Percentiles rank a stretch among this genome's conserved stretches.
These are phyloP conservation scores for Oryza glaberrima DNA, from an alignment of 176 grass and related monocot species.

Conservation along the genomic window DNA sequence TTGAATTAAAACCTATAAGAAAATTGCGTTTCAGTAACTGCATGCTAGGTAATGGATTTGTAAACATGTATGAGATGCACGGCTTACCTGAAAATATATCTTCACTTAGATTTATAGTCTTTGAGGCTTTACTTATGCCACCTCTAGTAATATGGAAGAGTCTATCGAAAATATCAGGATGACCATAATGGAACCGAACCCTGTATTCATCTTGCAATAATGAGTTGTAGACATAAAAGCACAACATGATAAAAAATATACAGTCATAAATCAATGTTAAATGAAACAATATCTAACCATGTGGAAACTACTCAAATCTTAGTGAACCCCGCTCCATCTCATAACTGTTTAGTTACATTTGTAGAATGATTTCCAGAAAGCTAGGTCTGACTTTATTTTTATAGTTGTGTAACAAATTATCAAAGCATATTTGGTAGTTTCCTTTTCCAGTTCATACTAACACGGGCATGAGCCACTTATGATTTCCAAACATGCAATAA, in stretches of 20 bases:
- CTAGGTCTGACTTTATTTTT: neutral
- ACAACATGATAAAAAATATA: neutral
- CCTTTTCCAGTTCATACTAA: neutral
- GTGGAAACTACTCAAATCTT: neutral
- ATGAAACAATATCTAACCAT: conserved; percentile 14
- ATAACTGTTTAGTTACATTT: neutral
- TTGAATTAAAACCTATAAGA: conserved; percentile 94
- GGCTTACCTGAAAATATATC: conserved; percentile 92
- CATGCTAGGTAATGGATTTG: conserved; percentile 6
- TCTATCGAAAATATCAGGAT: conserved; percentile 99
- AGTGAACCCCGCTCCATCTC: neutral
- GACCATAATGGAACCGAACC: conserved; percentile 98
- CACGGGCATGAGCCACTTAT: neutral
- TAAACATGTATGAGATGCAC: neutral
- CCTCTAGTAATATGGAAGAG: conserved; percentile 97
- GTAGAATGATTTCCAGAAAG: neutral
- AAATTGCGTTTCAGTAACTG: conserved; percentile 38
- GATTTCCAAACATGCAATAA: neutral
- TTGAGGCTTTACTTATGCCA: conserved; percentile 98
- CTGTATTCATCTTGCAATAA: conserved; percentile 45
- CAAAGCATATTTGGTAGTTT: neutral
- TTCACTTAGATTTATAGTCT: conserved; percentile 96
- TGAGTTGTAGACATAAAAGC: conserved; percentile 20
- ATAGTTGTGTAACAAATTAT: neutral
- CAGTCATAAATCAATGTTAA: conserved; percentile 21